phyloP scores from a whole-genome alignment of 345 rosid genomes.

The Aquilaria malaccensis region DNA sequence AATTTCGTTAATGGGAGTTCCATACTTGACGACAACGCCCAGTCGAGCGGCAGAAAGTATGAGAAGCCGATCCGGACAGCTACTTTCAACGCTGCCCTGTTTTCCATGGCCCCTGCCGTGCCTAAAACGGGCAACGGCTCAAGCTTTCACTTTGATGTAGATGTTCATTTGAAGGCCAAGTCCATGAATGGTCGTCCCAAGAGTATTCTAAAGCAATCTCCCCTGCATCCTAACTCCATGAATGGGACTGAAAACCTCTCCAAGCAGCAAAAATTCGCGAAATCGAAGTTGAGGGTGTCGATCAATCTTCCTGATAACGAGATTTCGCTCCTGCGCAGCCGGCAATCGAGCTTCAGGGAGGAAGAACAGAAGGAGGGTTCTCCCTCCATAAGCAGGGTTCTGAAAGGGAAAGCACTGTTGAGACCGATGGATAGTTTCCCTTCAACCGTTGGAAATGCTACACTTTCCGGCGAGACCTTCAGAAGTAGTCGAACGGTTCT shows the following conservation, averaged over 20 bases:
- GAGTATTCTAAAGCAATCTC: slow-evolving; percentile 81
- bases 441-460: slow-evolving; percentile 11
- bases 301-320: slow-evolving; percentile 93
- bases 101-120: slow-evolving; percentile 90
- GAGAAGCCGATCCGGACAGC: slow-evolving; percentile 56
- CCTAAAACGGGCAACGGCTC: slow-evolving; percentile 33
- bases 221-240: slow-evolving; percentile 36
- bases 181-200: slow-evolving; percentile 55
- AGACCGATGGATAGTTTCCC: slow-evolving; percentile 32
- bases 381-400: slow-evolving; percentile 12
- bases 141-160: slow-evolving; percentile 20
- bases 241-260: slow-evolving; percentile 26
- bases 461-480: slow-evolving; percentile 9
- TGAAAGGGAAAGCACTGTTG: slow-evolving; percentile 35
- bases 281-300: slow-evolving; percentile 78
- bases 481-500: slow-evolving; percentile 49
- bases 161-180: slow-evolving; percentile 32
- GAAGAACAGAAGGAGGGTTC: slow-evolving; percentile 36
- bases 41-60: slow-evolving; percentile 18
- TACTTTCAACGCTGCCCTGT: slow-evolving; percentile 83
- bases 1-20: slow-evolving; percentile 25
- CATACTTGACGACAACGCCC: slow-evolving; percentile 34
- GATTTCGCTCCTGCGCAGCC: slow-evolving; percentile 57
- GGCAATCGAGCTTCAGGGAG: slow-evolving; percentile 41
- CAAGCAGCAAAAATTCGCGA: slow-evolving; percentile 50